These are phyloP conservation scores for Trametes meyenii DNA, from an alignment of 768 basidiomycete species.

Conservation along the genomic window DNA sequence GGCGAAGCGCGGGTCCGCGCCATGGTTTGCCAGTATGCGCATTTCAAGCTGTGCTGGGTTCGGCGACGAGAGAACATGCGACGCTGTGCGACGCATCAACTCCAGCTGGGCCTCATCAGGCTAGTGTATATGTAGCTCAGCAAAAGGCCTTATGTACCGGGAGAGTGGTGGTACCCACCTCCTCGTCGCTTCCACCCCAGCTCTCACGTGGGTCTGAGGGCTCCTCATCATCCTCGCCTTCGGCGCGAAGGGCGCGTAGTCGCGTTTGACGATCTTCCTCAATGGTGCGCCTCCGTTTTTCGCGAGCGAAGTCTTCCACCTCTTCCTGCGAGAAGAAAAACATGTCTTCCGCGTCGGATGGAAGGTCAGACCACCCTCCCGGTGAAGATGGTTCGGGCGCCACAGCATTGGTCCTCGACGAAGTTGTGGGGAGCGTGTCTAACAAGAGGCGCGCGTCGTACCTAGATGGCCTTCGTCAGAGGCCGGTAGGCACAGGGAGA, in stretches of 20 bases:
- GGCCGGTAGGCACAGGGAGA: not conserved
- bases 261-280: constrained; percentile 66
- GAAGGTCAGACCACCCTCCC: constrained; percentile 80
- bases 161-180: constrained; percentile 45
- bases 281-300: constrained; percentile 66
- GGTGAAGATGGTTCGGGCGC: constrained; percentile 43
- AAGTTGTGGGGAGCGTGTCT: constrained; percentile 44
- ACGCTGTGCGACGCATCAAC: constrained; percentile 77
- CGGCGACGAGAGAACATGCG: constrained; percentile 66
- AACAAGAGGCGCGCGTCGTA: constrained; percentile 82
- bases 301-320: constrained; percentile 62
- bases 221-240: constrained; percentile 42
- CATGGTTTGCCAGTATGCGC: constrained; percentile 87
- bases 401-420: constrained; percentile 14
- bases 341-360: constrained; percentile 83
- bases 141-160: not conserved
- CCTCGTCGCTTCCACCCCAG: constrained; percentile 75
- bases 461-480: constrained; percentile 44
- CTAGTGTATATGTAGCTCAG: constrained; percentile 34
- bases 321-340: constrained; percentile 78
- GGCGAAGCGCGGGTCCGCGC: constrained; percentile 74
- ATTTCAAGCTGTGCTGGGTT: constrained; percentile 85
- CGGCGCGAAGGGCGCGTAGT: constrained; percentile 54
- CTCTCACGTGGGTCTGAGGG: constrained; percentile 41
- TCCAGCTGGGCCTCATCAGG: constrained; percentile 60